Base-by-base conservation (phyloP, 139 green algal species). In the Coelastrella sp. region DNA sequence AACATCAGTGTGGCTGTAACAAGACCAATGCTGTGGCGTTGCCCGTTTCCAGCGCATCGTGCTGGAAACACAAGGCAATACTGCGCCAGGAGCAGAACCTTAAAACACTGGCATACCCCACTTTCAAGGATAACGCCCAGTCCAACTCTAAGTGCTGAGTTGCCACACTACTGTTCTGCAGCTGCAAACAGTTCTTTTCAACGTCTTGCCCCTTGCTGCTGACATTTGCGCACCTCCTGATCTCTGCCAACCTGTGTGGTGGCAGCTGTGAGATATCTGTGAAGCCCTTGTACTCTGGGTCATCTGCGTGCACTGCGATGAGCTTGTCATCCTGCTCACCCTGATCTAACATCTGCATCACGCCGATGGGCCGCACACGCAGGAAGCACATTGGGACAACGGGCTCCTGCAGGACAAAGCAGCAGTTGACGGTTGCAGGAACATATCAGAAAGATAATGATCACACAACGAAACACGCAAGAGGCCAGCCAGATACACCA, bases 331-430 rank as follows among this genome's bases (percentile, higher is more conserved):
- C 95, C 79, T 95, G 94, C 93, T 98, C 96, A 4, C 96, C 97
- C 94, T 98, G 96, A 92, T 99, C 98, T 20, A 99, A 91, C 98
- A 99, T 99, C 57, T 95, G 93, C 98, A 99, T 99, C 23, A 99
- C 96, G 64, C 98, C 98, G 64, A 99, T 99, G 64, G 96, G 96
- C 78, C 92, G 91, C 64, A 94, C 95, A 4, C 97, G 91, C 93
- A 99, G 86, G 92, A 98, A 99, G 88, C 94, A 97, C 95, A 98
- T 98, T 57, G 97, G 97, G 59, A 97, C 94, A 16, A 98, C 97
- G 8, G 96, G 94, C 91, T 98, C 97, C 92, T 98, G 92, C 90
- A 90, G 11, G 54, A 65, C 54, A 59, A 19, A 20, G 54, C 54
- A 83, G 77, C 71, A 47, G 32, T 47, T 47, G 32, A 47, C 32